Evolutionary conservation across 768 basidiomycete species (phyloP), one percentile per base, ranked within the genome.

Genomic region (Mycena alexandri): DNA sequence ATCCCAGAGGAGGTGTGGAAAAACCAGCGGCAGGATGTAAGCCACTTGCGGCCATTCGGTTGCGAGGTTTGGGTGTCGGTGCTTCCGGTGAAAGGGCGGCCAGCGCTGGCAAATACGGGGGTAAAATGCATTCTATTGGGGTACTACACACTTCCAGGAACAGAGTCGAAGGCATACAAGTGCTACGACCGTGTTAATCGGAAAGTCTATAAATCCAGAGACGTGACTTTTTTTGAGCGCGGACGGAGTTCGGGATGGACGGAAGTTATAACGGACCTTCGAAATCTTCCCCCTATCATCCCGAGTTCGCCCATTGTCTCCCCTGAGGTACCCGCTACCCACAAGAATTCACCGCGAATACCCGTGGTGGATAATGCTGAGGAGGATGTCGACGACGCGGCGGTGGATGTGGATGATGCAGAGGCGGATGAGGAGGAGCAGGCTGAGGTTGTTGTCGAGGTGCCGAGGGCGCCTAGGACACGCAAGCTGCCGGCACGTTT

Each of bases 231-330:
- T 17, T 1, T 29, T 52, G 60, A 61, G 60, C 38, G 38, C 33
- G 38, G 60, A 7, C 19, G 10, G 17, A 42, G 21, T 7, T 61
- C 60, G 41, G 60, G 60, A 6, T 61, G 50, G 60, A 61, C 60
- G 19, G 48, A 61, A 52, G 60, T 52, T 14, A 61, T 61, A 24
- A 61, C 41, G 50, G 60, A 61, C 60, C 60, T 61, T 41, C 47
- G 48, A 17, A 60, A 60, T 34, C 47, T 60, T 7, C 59, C 34
- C 3, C 59, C 59, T 24, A 41, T 61, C 24, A 10, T 61, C 38
- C 50, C 60, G 0, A 61, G 10, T 14, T 38, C 60, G 1, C 50
- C 60, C 29, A 3, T 24, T 5, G 25, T n/a, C n/a, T n/a, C n/a
- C 1, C 21, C 50, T 19, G 50, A 42, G 47, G 60, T 8, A 48